phyloP scores from a whole-genome alignment of 2,329 filamentous ascomycete genomes.

The Diplodia scrobiculata region DNA sequence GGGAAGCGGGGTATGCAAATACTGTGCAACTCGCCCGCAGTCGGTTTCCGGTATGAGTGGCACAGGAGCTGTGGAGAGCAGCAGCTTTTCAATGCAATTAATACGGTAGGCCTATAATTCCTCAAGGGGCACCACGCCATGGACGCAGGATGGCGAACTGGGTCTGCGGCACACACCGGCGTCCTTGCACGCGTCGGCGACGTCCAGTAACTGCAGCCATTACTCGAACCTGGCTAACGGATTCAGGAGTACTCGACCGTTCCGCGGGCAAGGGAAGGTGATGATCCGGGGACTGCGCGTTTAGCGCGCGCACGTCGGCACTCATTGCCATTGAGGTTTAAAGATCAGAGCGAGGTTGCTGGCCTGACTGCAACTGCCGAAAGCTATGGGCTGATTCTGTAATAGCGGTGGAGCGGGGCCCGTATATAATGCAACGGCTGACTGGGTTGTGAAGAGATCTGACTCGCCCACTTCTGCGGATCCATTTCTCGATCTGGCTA shows the following conservation, averaged over 20 bases:
- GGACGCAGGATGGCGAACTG: not conserved
- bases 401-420: not conserved
- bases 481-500: slow-evolving; percentile 1
- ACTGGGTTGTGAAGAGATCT: not conserved
- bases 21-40: too few species aligned
- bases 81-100: slow-evolving; percentile 2
- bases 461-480: slow-evolving; percentile 10
- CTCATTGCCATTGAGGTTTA: not conserved
- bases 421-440: not conserved
- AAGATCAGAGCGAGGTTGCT: not conserved
- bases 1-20: not conserved
- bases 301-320: not conserved
- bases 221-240: not conserved
- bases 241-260: not conserved
- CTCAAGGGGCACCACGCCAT: not conserved
- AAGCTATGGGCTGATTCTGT: slow-evolving; percentile 5
- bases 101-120: not conserved
- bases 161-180: slow-evolving; percentile 7
- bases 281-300: not conserved
- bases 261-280: not conserved
- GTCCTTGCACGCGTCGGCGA: too few species aligned
- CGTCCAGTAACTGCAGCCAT: not conserved
- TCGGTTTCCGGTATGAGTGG: not conserved
- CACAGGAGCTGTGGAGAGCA: not conserved
- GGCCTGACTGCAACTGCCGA: slow-evolving; percentile 13